Percentiles rank a stretch among this genome's conserved stretches.
Conservation (phyloP, 805 yeast species). For the Lipomyces starkeyi region DNA sequence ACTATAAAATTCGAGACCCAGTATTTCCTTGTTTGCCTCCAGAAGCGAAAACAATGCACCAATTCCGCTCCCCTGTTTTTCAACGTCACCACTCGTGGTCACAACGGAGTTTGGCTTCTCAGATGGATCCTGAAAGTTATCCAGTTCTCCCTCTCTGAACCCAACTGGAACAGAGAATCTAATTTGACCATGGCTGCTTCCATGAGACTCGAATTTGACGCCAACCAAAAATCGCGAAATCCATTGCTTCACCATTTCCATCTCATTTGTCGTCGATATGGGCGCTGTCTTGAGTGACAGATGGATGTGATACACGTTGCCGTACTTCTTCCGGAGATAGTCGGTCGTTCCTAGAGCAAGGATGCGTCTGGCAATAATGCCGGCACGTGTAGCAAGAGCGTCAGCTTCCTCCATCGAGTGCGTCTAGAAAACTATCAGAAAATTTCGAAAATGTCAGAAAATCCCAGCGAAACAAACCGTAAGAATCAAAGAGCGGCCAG, state of each 20-base stretch:
- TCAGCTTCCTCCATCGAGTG: conserved; percentile 49
- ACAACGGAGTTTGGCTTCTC: too few species aligned
- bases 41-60: conserved; percentile 3
- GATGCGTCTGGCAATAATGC: conserved; percentile 41
- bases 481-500: conserved; percentile 43
- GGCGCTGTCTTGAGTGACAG: conserved; percentile 33
- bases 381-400: conserved; percentile 46
- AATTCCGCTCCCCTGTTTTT: conserved; percentile 13
- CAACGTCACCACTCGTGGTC: conserved; percentile 17
- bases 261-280: neutral
- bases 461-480: conserved; percentile 26
- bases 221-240: conserved; percentile 32
- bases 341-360: conserved; percentile 44
- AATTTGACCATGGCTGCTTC: conserved; percentile 31
- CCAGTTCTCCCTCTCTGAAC: conserved; percentile 2
- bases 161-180: conserved; percentile 33
- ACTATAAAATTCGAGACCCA: conserved; percentile 40
- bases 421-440: conserved; percentile 43
- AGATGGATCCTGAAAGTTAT: neutral
- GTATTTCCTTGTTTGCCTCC: conserved; percentile 4
- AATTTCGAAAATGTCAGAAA: too few species aligned
- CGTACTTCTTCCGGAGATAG: conserved; percentile 39
- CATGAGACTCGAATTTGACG: conserved; percentile 21
- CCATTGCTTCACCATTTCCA: conserved; percentile 12
- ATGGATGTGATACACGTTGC: conserved; percentile 42